Base-by-base conservation (phyloP, 2,329 filamentous ascomycete species). In the Cladosporium sp. region DNA sequence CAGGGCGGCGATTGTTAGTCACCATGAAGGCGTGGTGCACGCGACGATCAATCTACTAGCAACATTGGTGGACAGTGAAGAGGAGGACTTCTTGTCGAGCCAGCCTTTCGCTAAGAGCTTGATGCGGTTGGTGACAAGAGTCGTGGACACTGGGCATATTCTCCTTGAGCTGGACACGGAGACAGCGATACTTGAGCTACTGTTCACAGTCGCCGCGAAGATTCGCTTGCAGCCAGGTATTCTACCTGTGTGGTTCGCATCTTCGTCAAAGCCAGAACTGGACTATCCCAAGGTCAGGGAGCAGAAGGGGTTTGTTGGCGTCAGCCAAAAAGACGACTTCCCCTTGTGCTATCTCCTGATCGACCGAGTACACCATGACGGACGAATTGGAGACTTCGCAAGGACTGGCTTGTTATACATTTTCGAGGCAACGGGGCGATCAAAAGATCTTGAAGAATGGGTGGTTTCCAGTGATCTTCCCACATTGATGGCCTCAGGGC, bases 161-260 rank as follows among this genome's bases (percentile, higher is more conserved):
- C 79, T 83, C n/a, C 74, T 91, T 3, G 83, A 86, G 32, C 79
- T 84, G 47, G 88, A 96, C 52, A 91, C 88, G 9, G 91, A 97
- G 68, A 86, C 86, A 8, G 84, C 90, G 53, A 84, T 97, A 42
- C 88, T 97, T 45, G 92, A 99, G 72, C 74, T 99, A 50, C 80
- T 95, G 39, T 99, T 99, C 72, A 95, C 92, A 56, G 91, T 99
- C 58, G 89, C 93, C 17, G 95, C 93, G 58, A 97, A 97, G 77
- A 96, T 99, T 60, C 80, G 93, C 40, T 75, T 96, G 54, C 86
- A 95, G 60, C 91, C 93, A 4, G 80, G 85, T 52, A 92, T 97
- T 48, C 73, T 99, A 41, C 82, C 88, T 1, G 87, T 89, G 13
- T 99, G 93, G 93, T 99, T 99, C 72, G 87, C 86, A 57, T 81